A percentile compares a stretch with the other conserved stretches of the same genome.
Evolutionary conservation across 164 flowering plant species (phyloP).

Genomic region (Nymphaea colorata): DNA sequence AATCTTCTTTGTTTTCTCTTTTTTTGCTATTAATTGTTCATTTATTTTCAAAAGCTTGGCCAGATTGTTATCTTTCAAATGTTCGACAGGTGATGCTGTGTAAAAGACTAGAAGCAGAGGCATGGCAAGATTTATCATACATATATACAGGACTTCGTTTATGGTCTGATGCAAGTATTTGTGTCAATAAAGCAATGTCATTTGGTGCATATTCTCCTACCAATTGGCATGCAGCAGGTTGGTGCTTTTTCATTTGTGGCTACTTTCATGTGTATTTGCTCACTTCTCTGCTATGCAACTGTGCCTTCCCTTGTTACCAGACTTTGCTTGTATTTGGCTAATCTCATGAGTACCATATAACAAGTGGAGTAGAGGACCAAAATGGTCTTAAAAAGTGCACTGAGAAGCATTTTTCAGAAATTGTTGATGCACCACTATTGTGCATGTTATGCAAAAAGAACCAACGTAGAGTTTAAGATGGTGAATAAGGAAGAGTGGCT

Average conservation of each 20-base stretch:
- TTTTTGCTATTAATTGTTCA: too few species aligned
- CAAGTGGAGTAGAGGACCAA: too few species aligned
- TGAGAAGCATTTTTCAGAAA: too few species aligned
- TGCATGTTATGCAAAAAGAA: too few species aligned
- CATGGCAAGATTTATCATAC: slow-evolving; percentile 77
- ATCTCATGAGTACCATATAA: too few species aligned
- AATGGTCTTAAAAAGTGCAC: too few species aligned
- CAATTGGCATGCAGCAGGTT: slow-evolving; percentile 81
- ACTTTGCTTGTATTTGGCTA: too few species aligned
- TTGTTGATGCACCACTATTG: too few species aligned
- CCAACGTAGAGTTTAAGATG: too few species aligned
- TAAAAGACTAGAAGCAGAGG: slow-evolving; percentile 46
- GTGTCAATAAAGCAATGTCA: slow-evolving; percentile 60
- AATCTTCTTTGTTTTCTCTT: not conserved
- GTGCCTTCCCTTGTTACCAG: too few species aligned
- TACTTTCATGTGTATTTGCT: not conserved
- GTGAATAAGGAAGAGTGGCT: too few species aligned
- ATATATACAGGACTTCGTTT: slow-evolving; percentile 50
- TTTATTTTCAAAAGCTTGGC: not conserved
- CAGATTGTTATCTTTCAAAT: not conserved
- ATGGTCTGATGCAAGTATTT: slow-evolving; percentile 58
- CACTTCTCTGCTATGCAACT: too few species aligned
- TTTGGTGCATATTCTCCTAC: slow-evolving; percentile 40
- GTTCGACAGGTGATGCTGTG: slow-evolving; percentile 25
- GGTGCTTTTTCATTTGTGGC: not conserved